Evolutionary conservation across 2,329 filamentous ascomycete genomes (phyloP).

Genomic region (Fusarium austroafricanum): DNA sequence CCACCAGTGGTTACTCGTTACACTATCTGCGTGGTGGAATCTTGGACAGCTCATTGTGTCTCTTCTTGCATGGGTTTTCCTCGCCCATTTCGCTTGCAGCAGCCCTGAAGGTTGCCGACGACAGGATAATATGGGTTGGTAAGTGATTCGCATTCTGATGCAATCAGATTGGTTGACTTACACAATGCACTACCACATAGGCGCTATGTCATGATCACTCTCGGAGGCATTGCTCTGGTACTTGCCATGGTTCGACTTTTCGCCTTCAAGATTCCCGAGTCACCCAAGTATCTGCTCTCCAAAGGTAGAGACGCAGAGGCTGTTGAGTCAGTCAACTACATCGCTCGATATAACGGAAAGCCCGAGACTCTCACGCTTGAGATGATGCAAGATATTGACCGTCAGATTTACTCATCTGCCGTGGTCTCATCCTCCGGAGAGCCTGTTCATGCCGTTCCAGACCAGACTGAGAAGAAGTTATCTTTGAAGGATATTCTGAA

Average conservation of each 20-base stretch:
- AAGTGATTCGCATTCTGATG: background rate
- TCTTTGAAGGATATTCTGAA: slow-evolving; percentile 10
- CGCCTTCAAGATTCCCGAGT: slow-evolving; percentile 19
- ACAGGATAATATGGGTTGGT: slow-evolving; percentile 59
- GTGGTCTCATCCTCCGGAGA: background rate
- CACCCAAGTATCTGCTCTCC: slow-evolving; percentile 27
- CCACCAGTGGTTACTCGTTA: slow-evolving; percentile 57
- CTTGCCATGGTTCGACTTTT: slow-evolving; percentile 8
- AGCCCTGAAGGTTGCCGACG: slow-evolving; percentile 37
- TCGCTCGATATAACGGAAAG: slow-evolving; percentile 24
- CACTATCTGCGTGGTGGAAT: slow-evolving; percentile 59
- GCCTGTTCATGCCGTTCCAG: background rate
- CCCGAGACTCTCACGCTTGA: slow-evolving; percentile 30
- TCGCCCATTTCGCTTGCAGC: slow-evolving; percentile 52
- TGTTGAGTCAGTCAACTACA: slow-evolving; percentile 20
- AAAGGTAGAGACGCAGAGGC: slow-evolving; percentile 23
- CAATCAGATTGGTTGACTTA: background rate
- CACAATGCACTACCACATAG: background rate
- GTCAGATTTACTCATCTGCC: slow-evolving; percentile 3
- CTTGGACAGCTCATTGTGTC: slow-evolving; percentile 59
- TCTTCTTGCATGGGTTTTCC: slow-evolving; percentile 50
- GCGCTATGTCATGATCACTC: slow-evolving; percentile 12
- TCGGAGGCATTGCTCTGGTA: slow-evolving; percentile 11
- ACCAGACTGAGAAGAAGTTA: background rate
- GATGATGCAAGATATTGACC: slow-evolving; percentile 33